These are phyloP conservation scores for Aspergillus eucalypticola DNA, from an alignment of 2,329 filamentous ascomycete genomes.

Conservation along the genomic window DNA sequence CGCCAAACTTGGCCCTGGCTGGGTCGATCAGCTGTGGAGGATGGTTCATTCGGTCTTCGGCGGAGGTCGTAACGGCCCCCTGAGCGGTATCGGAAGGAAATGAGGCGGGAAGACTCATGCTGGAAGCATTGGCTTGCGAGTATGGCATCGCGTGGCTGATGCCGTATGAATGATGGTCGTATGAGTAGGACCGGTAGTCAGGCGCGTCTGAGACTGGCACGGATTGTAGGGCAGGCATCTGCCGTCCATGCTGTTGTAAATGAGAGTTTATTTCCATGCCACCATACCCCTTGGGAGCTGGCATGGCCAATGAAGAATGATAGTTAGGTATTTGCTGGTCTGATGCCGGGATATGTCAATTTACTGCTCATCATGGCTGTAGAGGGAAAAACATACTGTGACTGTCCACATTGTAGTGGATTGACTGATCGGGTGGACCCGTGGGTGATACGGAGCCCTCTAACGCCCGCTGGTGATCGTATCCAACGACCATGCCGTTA, in stretches of 20 bases:
- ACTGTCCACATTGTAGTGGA: conserved; percentile 31
- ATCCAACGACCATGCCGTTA: conserved; percentile 29
- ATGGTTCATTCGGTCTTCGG: conserved; percentile 28
- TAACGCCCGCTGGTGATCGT: conserved; percentile 31
- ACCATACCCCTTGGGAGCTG: conserved; percentile 28
- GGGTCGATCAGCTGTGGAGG: conserved; percentile 27
- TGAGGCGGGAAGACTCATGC: conserved; percentile 37
- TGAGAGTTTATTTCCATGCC: conserved; percentile 31
- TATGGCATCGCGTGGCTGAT: conserved; percentile 34
- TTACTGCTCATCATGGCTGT: neutral
- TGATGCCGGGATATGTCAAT: conserved; percentile 14
- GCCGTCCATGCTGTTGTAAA: conserved; percentile 28
- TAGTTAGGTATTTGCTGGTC: conserved; percentile 33
- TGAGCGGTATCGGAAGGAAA: conserved; percentile 32
- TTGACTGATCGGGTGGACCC: conserved; percentile 27
- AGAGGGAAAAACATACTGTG: conserved; percentile 25
- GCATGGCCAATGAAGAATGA: conserved; percentile 29
- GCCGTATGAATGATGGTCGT: conserved; percentile 30
- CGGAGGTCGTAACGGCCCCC: conserved; percentile 16
- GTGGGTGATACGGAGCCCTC: conserved; percentile 39
- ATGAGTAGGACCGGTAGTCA: conserved; percentile 38
- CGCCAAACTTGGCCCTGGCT: conserved; percentile 29
- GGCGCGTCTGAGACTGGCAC: conserved; percentile 36
- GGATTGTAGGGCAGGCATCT: conserved; percentile 32
- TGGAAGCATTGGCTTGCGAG: conserved; percentile 36